phyloP scores from a whole-genome alignment of 148 eudicot species.

The Selenicereus undatus region DNA sequence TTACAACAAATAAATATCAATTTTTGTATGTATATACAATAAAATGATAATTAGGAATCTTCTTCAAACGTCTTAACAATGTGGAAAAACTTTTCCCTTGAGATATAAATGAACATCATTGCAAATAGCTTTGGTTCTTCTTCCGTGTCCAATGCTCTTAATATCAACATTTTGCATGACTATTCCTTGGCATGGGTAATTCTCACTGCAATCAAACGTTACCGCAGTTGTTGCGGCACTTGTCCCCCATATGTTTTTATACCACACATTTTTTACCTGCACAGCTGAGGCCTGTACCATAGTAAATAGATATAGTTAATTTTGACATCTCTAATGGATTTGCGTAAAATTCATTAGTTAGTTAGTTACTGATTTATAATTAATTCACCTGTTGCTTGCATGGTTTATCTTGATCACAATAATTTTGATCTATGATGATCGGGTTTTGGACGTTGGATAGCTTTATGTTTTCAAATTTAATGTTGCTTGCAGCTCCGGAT shows the following conservation, averaged over 20 bases:
- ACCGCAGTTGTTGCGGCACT: slow-evolving; percentile 49
- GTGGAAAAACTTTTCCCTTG: slow-evolving; percentile 43
- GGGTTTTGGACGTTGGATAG: slow-evolving; percentile 60
- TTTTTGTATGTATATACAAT: no score
- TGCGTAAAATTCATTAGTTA: no score
- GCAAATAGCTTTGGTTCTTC: slow-evolving; percentile 41
- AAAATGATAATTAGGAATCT: no score
- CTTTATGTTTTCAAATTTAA: slow-evolving; percentile 48
- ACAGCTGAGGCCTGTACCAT: slow-evolving; percentile 46
- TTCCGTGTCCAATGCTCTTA: slow-evolving; percentile 8
- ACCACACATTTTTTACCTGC: slow-evolving; percentile 53
- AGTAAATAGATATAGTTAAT: neutral
- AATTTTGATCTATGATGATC: slow-evolving; percentile 69
- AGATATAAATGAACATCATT: slow-evolving; percentile 38
- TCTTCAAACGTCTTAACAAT: slow-evolving; percentile 25
- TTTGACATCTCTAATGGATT: neutral
- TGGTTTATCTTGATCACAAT: slow-evolving; percentile 55
- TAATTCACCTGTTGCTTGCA: slow-evolving; percentile 51
- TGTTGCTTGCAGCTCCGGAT: slow-evolving; percentile 63
- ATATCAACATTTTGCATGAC: slow-evolving; percentile 37
- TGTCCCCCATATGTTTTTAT: slow-evolving; percentile 63
- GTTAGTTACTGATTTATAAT: no score
- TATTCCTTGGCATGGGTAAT: slow-evolving; percentile 54
- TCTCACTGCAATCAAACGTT: slow-evolving; percentile 48
- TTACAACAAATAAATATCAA: no score